phyloP scores from a whole-genome alignment of 345 rosid genomes.

The Mallotus nudiflorus region DNA sequence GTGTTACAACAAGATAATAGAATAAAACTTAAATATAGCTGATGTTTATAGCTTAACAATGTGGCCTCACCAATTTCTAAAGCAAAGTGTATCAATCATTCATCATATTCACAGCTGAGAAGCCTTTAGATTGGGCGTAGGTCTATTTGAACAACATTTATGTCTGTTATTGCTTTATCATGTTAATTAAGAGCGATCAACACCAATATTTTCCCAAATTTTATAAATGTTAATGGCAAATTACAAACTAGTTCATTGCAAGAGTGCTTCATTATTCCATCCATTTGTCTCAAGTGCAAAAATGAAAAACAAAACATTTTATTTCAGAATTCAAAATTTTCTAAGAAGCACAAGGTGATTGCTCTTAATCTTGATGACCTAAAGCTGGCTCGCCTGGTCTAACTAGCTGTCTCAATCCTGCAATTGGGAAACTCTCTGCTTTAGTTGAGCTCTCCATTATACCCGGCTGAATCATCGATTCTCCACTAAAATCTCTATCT shows the following conservation, averaged over 20 bases:
- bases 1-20: too few species aligned
- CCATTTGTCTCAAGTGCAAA: too few species aligned
- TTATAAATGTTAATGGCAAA: too few species aligned
- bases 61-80: slow-evolving; percentile 73
- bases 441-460: slow-evolving; percentile 72
- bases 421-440: slow-evolving; percentile 74
- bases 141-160: slow-evolving; percentile 24
- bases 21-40: too few species aligned
- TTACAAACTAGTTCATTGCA: too few species aligned
- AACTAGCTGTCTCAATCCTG: slow-evolving; percentile 67
- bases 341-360: slow-evolving; percentile 59
- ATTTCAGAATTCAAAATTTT: too few species aligned
- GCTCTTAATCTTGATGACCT: slow-evolving; percentile 78
- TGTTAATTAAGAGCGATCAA: slow-evolving; percentile 2
- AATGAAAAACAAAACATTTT: too few species aligned
- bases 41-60: too few species aligned
- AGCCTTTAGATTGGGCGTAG: slow-evolving; percentile 50
- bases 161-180: slow-evolving; percentile 18
- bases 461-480: slow-evolving; percentile 77
- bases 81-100: slow-evolving; percentile 62
- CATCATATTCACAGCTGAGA: slow-evolving; percentile 91
- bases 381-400: slow-evolving; percentile 85
- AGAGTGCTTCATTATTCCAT: too few species aligned
- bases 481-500: slow-evolving; percentile 60
- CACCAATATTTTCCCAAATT: too few species aligned